Base-by-base conservation (phyloP, 352 stramenopile genomes). In the Phytophthora idaei region DNA sequence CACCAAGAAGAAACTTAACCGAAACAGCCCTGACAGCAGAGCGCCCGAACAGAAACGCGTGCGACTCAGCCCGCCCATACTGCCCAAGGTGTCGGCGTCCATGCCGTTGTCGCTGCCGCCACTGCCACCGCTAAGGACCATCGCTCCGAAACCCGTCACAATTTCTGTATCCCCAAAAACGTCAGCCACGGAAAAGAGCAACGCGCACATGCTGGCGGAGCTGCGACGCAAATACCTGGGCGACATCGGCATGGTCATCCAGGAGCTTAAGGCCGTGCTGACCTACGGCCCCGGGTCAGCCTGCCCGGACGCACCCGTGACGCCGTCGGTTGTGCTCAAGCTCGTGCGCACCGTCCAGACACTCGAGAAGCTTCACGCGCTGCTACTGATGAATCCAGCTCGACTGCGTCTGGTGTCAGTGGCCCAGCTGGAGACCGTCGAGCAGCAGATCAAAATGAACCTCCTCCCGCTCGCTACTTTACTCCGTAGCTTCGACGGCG, bases 261-360 rank as follows among this genome's bases (percentile, higher is more conserved):
- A 76, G 47, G 57, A 81, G 45, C 63, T 81, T 11, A 64, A 74
- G 57, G 41, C 57, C 14, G 69, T 77, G 34, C 63, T 81, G 44
- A 69, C 46, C 7, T 70, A 67, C 54, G 61, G 71, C 10, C 62
- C 61, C 3, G 63, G 64, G 0, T 76, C 74, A 14, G 52, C 67
- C 3, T 66, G 45, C 14, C 63, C 36, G 17, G 53, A 70, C 5
- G 32, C 60, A 10, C 57, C 67, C 3, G 67, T 75, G 15, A 21
- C 56, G 5, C 52, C 66, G 0, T 69, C 58, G 3, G 49, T 69
- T 14, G 62, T 70, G 41, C 74, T 70, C 25, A 77, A 75, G 59
- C 67, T 81, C 29, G 67, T 77, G 63, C 71, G 58, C 51, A 78
- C 64, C 1, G 64, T 77, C 2, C 67, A 81, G 71, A 77, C 74